phyloP scores from a whole-genome alignment of 2,329 filamentous ascomycete species.

The Proliferodiscus dingleyae region DNA sequence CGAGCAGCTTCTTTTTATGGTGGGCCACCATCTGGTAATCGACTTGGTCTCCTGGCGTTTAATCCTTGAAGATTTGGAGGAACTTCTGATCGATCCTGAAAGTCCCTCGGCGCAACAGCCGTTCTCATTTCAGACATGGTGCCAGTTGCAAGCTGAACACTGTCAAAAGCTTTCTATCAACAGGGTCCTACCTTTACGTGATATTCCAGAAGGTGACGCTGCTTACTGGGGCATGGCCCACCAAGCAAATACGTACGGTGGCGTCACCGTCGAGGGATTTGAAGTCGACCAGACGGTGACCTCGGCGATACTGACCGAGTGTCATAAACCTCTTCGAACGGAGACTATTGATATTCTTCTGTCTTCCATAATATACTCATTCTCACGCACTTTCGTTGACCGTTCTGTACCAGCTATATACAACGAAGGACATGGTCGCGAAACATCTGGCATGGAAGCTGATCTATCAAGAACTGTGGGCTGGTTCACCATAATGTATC shows the following conservation, averaged over 20 bases:
- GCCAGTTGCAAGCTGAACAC: slow-evolving; percentile 30
- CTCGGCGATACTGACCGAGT: slow-evolving; percentile 19
- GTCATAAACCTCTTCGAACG: slow-evolving; percentile 31
- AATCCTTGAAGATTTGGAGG: slow-evolving; percentile 35
- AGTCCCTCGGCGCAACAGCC: slow-evolving; percentile 10
- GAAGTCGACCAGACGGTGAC: slow-evolving; percentile 38
- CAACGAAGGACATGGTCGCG: slow-evolving; percentile 39
- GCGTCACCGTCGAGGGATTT: slow-evolving; percentile 34
- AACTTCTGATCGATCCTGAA: slow-evolving; percentile 9
- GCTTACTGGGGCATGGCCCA: slow-evolving; percentile 27
- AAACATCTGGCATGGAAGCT: slow-evolving; percentile 30
- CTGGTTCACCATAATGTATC: slow-evolving; percentile 43
- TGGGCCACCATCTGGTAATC: slow-evolving; percentile 27
- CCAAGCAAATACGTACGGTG: slow-evolving; percentile 22
- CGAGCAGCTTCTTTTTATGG: slow-evolving; percentile 33
- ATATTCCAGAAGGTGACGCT: slow-evolving; percentile 4
- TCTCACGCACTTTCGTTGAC: slow-evolving; percentile 33
- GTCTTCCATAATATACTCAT: slow-evolving; percentile 33
- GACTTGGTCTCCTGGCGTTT: slow-evolving; percentile 37
- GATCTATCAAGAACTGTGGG: slow-evolving; percentile 39
- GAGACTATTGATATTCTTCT: slow-evolving; percentile 38
- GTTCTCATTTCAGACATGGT: slow-evolving; percentile 33
- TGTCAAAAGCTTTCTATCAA: slow-evolving; percentile 27
- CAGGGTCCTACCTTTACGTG: slow-evolving; percentile 25
- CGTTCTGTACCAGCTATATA: slow-evolving; percentile 35